Percentiles rank a stretch among this genome's conserved stretches.
phyloP scores from a whole-genome alignment of 768 basidiomycete species.

The Trametes sanguinea region DNA sequence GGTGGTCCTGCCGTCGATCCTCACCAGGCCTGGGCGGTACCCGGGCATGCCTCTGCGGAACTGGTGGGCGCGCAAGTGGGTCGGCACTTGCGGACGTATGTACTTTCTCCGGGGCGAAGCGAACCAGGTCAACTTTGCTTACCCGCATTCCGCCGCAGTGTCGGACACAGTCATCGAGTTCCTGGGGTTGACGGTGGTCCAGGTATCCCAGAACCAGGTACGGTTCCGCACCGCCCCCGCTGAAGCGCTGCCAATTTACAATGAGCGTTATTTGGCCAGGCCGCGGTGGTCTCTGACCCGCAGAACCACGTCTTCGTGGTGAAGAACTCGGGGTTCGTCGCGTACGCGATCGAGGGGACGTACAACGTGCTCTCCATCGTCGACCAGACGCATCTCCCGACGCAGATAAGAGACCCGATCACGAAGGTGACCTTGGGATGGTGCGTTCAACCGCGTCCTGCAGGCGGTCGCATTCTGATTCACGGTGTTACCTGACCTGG shows the following conservation, averaged over 20 bases:
- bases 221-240: slow-evolving; percentile 10
- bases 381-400: slow-evolving; percentile 79
- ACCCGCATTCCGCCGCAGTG: slow-evolving; percentile 41
- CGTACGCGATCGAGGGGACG: slow-evolving; percentile 76
- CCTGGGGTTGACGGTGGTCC: slow-evolving; percentile 78
- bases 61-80: slow-evolving; percentile 83
- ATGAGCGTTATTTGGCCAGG: slow-evolving; percentile 24
- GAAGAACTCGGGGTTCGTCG: slow-evolving; percentile 77
- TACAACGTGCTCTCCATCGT: slow-evolving; percentile 75
- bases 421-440: slow-evolving; percentile 67
- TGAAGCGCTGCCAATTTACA: too few species aligned
- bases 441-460: slow-evolving; percentile 27
- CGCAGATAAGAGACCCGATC: slow-evolving; percentile 57
- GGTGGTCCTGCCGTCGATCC: slow-evolving; percentile 79
- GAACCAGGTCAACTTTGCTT: too few species aligned
- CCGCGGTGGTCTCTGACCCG: slow-evolving; percentile 77
- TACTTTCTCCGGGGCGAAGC: neutral
- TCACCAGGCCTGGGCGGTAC: slow-evolving; percentile 76
- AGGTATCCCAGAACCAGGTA: slow-evolving; percentile 82
- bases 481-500: too few species aligned
- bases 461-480: too few species aligned
- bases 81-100: slow-evolving; percentile 64
- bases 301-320: slow-evolving; percentile 78
- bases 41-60: slow-evolving; percentile 75
- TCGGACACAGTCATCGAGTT: slow-evolving; percentile 84